Percentiles rank a stretch among this genome's conserved stretches.
Evolutionary conservation across 2,329 filamentous ascomycete species (phyloP).

Genomic region (Fusarium nodosum): DNA sequence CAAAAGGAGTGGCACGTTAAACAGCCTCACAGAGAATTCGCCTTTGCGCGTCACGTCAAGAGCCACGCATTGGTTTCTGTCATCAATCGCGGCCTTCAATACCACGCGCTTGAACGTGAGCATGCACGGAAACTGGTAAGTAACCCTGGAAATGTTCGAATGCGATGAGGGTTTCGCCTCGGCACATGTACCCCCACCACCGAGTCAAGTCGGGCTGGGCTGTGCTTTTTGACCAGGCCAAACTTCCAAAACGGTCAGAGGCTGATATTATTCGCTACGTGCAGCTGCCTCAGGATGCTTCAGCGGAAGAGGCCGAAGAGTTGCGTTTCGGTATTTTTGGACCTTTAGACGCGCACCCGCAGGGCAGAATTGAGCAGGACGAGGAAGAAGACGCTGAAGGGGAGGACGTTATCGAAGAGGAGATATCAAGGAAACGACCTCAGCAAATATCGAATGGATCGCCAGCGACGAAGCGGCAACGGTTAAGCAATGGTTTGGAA

Average conservation of each 20-base stretch:
- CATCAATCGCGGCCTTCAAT: slow-evolving; percentile 74
- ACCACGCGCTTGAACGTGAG: slow-evolving; percentile 71
- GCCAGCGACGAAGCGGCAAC: slow-evolving; percentile 70
- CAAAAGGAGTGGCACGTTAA: slow-evolving; percentile 77
- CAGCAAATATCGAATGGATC: slow-evolving; percentile 67
- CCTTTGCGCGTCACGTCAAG: slow-evolving; percentile 75
- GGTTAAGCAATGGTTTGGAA: slow-evolving; percentile 73
- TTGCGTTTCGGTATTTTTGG: slow-evolving; percentile 69
- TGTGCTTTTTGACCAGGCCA: slow-evolving; percentile 36
- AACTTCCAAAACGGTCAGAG: slow-evolving; percentile 42
- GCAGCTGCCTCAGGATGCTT: slow-evolving; percentile 65
- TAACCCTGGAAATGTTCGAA: slow-evolving; percentile 13
- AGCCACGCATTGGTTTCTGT: slow-evolving; percentile 73
- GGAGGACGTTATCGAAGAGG: slow-evolving; percentile 54
- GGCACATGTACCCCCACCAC: slow-evolving; percentile 25
- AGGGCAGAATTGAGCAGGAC: slow-evolving; percentile 58
- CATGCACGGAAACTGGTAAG: slow-evolving; percentile 65
- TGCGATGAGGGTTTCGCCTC: slow-evolving; percentile 26
- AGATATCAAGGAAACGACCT: slow-evolving; percentile 66
- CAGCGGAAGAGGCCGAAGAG: slow-evolving; percentile 62
- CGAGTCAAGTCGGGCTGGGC: slow-evolving; percentile 22
- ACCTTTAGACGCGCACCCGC: slow-evolving; percentile 63
- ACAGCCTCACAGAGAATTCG: slow-evolving; percentile 72
- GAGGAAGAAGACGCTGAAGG: slow-evolving; percentile 57
- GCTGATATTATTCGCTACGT: slow-evolving; percentile 48